These are phyloP conservation scores for Kwoniella sp. DNA, from an alignment of 768 basidiomycete species.

Conservation along the genomic window DNA sequence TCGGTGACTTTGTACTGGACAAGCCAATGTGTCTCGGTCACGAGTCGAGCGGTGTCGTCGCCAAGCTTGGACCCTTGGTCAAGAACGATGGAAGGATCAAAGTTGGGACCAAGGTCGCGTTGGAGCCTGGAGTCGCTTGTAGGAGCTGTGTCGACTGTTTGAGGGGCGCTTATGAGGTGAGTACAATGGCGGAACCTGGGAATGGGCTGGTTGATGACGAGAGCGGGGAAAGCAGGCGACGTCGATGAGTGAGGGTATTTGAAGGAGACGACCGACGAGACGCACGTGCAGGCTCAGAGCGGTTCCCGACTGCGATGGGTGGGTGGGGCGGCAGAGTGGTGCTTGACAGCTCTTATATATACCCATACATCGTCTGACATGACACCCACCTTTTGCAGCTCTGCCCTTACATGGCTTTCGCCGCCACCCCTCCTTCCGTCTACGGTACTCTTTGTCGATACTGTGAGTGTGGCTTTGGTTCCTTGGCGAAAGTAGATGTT, in stretches of 20 bases:
- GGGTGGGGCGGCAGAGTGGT: slow-evolving; percentile 18
- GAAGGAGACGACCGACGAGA: neutral
- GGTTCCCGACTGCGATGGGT: neutral
- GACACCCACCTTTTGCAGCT: slow-evolving; percentile 60
- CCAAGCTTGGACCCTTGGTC: slow-evolving; percentile 30
- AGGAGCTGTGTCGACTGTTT: slow-evolving; percentile 79
- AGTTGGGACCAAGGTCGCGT: slow-evolving; percentile 81
- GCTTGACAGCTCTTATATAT: slow-evolving; percentile 26
- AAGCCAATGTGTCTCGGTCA: slow-evolving; percentile 39
- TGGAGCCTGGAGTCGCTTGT: slow-evolving; percentile 87
- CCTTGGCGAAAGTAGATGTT: too few species aligned
- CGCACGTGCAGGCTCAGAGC: neutral
- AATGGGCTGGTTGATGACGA: too few species aligned
- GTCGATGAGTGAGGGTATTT: neutral
- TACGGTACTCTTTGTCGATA: slow-evolving; percentile 86
- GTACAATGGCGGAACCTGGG: slow-evolving; percentile 25
- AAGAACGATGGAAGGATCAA: slow-evolving; percentile 61
- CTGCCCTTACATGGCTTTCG: slow-evolving; percentile 80
- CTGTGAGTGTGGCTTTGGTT: slow-evolving; percentile 54
- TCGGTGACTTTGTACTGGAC: slow-evolving; percentile 45
- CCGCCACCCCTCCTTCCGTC: slow-evolving; percentile 84
- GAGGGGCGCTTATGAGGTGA: slow-evolving; percentile 76
- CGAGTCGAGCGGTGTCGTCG: slow-evolving; percentile 32
- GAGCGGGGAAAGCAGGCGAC: neutral
- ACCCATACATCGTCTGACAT: too few species aligned